phyloP scores from a whole-genome alignment of 345 rosid genomes.

The Dovyalis caffra region DNA sequence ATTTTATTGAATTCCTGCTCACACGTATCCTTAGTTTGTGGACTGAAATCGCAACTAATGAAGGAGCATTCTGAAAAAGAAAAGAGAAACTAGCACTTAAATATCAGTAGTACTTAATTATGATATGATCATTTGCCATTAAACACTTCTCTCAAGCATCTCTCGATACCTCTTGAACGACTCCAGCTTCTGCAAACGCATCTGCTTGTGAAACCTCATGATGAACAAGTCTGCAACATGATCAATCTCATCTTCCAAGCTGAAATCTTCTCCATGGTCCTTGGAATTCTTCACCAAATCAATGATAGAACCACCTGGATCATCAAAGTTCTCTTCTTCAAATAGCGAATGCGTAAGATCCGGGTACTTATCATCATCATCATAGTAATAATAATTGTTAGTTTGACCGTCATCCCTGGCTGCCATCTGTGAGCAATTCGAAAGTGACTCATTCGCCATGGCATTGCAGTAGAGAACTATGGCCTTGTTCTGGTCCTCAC shows the following conservation, averaged over 20 bases:
- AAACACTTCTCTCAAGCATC: conserved; percentile 24
- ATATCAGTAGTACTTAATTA: neutral
- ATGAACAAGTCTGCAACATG: conserved; percentile 33
- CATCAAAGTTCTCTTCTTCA: conserved; percentile 36
- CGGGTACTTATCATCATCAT: conserved; percentile 44
- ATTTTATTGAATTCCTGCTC: neutral
- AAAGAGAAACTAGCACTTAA: neutral
- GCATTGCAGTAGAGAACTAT: conserved; percentile 37
- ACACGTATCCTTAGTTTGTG: neutral
- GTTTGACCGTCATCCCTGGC: neutral
- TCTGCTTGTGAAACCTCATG: conserved; percentile 27
- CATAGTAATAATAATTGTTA: conserved; percentile 10
- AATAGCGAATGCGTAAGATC: conserved; percentile 50
- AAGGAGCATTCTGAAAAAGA: no score
- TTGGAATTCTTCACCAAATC: conserved; percentile 70
- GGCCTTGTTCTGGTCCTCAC: conserved; percentile 19
- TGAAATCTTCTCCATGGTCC: conserved; percentile 31
- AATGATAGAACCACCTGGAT: conserved; percentile 63
- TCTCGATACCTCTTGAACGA: conserved; percentile 32
- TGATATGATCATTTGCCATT: neutral
- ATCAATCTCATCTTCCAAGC: conserved; percentile 30
- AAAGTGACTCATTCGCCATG: conserved; percentile 9
- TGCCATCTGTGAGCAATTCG: conserved; percentile 1
- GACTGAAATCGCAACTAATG: neutral
- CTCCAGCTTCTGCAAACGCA: conserved; percentile 33